Percentiles rank a stretch among this genome's conserved stretches.
These are phyloP conservation scores for Lentinus brumalis DNA, from an alignment of 768 basidiomycete species.

Conservation along the genomic window DNA sequence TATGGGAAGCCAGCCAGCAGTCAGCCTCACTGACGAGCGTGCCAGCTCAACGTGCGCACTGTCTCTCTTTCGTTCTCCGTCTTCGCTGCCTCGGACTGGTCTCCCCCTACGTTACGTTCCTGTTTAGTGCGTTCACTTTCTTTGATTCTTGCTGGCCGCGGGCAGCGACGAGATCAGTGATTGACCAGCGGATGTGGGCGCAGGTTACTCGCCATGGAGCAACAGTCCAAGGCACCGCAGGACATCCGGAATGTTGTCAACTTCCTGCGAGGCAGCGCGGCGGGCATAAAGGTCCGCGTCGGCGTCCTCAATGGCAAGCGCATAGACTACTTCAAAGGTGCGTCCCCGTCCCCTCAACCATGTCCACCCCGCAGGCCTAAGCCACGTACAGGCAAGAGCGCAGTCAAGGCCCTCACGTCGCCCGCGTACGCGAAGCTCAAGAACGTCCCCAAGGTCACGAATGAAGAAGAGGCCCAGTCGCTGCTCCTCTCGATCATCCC, in stretches of 20 bases:
- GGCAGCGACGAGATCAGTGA: background rate
- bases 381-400: slow-evolving; percentile 73
- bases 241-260: slow-evolving; percentile 82
- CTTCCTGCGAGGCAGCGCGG: slow-evolving; percentile 82
- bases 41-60: slow-evolving; percentile 13
- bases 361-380: slow-evolving; percentile 3
- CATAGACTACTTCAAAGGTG: slow-evolving; percentile 98
- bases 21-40: slow-evolving; percentile 17
- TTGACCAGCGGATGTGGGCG: background rate
- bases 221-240: slow-evolving; percentile 77
- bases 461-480: slow-evolving; percentile 72
- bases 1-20: slow-evolving; percentile 20
- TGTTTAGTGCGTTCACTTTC: slow-evolving; percentile 5
- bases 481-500: slow-evolving; percentile 73
- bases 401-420: slow-evolving; percentile 87
- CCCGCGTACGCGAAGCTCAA: slow-evolving; percentile 91
- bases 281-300: slow-evolving; percentile 85
- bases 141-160: background rate
- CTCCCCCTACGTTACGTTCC: background rate
- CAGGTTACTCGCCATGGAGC: slow-evolving; percentile 48
- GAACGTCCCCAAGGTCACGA: slow-evolving; percentile 70
- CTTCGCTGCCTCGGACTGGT: slow-evolving; percentile 4
- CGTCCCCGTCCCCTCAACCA: slow-evolving; percentile 21
- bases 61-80: slow-evolving; percentile 7
- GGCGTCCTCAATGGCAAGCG: slow-evolving; percentile 94